Percentiles rank a stretch among this genome's conserved stretches.
These are phyloP conservation scores for Akanthomyces muscarius DNA, from an alignment of 2,329 filamentous ascomycete species.

Conservation along the genomic window DNA sequence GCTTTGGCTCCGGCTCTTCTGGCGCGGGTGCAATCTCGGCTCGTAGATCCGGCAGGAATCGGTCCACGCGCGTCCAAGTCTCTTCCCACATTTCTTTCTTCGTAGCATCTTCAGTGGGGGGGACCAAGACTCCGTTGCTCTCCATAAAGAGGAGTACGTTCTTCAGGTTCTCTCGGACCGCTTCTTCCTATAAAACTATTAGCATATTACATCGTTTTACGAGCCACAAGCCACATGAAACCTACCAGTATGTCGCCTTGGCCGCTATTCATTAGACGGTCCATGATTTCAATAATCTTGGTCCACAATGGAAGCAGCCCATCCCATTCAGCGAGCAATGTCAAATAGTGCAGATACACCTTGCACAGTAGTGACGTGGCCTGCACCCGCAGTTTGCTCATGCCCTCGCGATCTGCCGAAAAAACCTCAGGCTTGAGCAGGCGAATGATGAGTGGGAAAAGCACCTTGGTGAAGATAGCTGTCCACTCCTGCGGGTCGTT, in stretches of 20 bases:
- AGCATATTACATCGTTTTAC: conserved; percentile 15
- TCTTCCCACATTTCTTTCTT: conserved; percentile 58
- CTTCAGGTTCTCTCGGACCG: conserved; percentile 90
- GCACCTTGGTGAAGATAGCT: conserved; percentile 86
- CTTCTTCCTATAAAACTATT: conserved; percentile 67
- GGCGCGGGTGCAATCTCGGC: conserved; percentile 4
- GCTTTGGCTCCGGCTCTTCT: conserved; percentile 14
- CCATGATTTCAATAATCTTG: conserved; percentile 89
- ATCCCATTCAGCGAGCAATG: conserved; percentile 77
- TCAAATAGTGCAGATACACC: conserved; percentile 91
- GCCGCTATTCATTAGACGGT: conserved; percentile 91
- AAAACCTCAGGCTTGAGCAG: conserved; percentile 94
- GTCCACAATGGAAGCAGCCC: conserved; percentile 91
- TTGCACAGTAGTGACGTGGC: conserved; percentile 89
- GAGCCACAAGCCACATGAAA: conserved; percentile 20
- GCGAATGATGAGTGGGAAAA: conserved; percentile 85
- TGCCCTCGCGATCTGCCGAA: conserved; percentile 82
- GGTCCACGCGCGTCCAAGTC: conserved; percentile 62
- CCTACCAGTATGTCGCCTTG: conserved; percentile 83
- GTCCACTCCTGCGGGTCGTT: conserved; percentile 87
- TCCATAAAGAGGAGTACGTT: conserved; percentile 96
- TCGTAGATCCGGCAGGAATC: conserved; percentile 59
- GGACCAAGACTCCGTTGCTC: conserved; percentile 77
- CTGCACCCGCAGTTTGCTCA: conserved; percentile 93
- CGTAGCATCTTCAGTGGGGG: conserved; percentile 55